A percentile compares a stretch with the other conserved stretches of the same genome.
Conservation (phyloP, 352 stramenopile species). For the Pythium phragmiticola region DNA sequence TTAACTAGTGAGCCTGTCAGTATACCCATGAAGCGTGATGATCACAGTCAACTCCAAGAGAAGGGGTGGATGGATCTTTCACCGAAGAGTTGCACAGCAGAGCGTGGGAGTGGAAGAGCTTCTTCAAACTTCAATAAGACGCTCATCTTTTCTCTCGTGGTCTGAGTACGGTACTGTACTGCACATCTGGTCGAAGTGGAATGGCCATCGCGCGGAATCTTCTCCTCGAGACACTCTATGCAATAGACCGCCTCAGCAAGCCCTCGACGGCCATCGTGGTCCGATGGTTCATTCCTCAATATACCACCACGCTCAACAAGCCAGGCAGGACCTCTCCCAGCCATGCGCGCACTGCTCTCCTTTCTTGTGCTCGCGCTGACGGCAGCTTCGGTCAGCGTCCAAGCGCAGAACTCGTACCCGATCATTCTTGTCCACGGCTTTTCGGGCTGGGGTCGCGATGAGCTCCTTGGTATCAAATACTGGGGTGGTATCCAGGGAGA, state of each 20-base stretch:
- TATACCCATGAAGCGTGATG: background rate
- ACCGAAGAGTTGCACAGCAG: background rate
- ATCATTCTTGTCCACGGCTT: conserved; percentile 36
- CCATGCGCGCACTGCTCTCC: conserved; percentile 10
- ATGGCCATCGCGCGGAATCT: no score
- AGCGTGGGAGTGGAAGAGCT: no score
- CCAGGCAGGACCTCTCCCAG: background rate
- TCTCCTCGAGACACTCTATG: no score
- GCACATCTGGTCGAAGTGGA: no score
- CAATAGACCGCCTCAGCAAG: no score
- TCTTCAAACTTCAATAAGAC: no score
- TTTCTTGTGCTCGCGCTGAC: conserved; percentile 14
- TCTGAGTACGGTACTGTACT: no score
- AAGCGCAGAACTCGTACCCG: conserved; percentile 26
- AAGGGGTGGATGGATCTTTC: no score
- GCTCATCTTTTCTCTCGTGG: background rate
- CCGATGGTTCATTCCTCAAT: background rate
- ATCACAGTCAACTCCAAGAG: background rate
- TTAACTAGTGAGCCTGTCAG: background rate
- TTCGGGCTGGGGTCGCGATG: conserved; percentile 24
- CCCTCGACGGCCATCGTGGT: no score
- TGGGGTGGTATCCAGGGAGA: conserved; percentile 30
- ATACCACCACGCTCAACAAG: background rate
- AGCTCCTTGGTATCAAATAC: conserved; percentile 26
- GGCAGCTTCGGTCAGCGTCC: background rate